Base-by-base conservation (phyloP, 1,284 basidiomycete species). In the Ustilago shanxiensis region DNA sequence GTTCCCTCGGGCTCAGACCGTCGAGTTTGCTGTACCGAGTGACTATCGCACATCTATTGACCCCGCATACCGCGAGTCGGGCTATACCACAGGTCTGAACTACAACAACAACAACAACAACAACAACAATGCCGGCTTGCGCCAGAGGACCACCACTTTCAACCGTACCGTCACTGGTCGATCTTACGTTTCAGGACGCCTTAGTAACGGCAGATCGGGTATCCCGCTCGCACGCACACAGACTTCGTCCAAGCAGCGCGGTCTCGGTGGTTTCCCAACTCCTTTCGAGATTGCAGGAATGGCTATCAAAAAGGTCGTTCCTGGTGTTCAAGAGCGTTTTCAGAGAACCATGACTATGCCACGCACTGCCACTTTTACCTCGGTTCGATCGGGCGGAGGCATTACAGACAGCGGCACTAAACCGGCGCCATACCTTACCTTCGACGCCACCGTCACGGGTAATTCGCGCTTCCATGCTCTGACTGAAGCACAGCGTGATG, bases 231-330 rank as follows among this genome's bases (percentile, higher is more conserved):
- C 86, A 52, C 84, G 87, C 8, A 83, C 87, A 20, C 81, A 82
- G 24, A 83, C 87, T 0, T 87, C 87, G 1, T 80, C 84, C 29
- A 85, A 88, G 69, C 77, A 85, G 47, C 70, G 80, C 10, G 89
- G 89, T 5, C 94, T 93, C 79, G 95, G 95, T 50, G 95, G 95
- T 0, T 98, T 97, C 86, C 95, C 95, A 0, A 93, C 92, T 81
- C 93, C 94, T 0, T 87, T 91, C 71, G 87, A 90, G 60, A 85
- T 95, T 22, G 67, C 91, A 3, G 87, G 87, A 85, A 86, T 45
- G 80, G 91, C 54, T 91, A 63, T 82, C 63, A 74, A 80, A 55
- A 66, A 64, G 50, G 76, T 67, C 3, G 45, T 74, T 13, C 80
- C 80, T 3, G 57, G 66, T 13, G 72, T 79, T 0, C 64, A 76